Conservation (phyloP, 345 rosid genomes). For the Psidium friedrichsthalianum region DNA sequence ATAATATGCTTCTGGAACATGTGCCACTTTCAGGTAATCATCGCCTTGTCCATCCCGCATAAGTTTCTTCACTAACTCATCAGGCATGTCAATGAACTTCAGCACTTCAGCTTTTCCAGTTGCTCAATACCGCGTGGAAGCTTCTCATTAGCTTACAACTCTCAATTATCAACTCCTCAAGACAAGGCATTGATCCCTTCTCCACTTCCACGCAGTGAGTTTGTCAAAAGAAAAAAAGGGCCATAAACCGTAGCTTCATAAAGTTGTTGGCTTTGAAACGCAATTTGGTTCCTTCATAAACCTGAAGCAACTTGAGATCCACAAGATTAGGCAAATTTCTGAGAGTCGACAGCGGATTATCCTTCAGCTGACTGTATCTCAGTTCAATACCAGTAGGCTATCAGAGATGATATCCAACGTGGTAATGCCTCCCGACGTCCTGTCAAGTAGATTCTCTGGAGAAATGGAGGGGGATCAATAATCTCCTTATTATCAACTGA, state of each 20-base stretch:
- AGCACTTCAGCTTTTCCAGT: constrained; percentile 13
- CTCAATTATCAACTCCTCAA: constrained; percentile 12
- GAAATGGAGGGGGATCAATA: constrained; percentile 19
- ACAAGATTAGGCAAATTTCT: constrained; percentile 19
- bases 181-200: constrained; percentile 15
- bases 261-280: constrained; percentile 11
- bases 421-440: constrained; percentile 15
- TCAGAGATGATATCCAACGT: constrained; percentile 13
- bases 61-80: constrained; percentile 11
- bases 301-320: constrained; percentile 10
- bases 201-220: constrained; percentile 4
- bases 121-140: constrained; percentile 16
- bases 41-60: neutral
- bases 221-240: constrained; percentile 5
- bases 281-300: constrained; percentile 2
- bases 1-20: constrained; percentile 14
- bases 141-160: constrained; percentile 7
- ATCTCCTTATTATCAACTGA: constrained; percentile 7
- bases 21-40: constrained; percentile 11
- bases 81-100: constrained; percentile 18
- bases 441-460: constrained; percentile 8
- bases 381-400: constrained; percentile 11
- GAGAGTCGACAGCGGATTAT: constrained; percentile 15
- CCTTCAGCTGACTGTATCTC: constrained; percentile 8
- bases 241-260: constrained; percentile 12